A percentile compares a stretch with the other conserved stretches of the same genome.
These are phyloP conservation scores for Cenchrus fungigraminus DNA, from an alignment of 176 grass and related monocot genomes.

Conservation along the genomic window DNA sequence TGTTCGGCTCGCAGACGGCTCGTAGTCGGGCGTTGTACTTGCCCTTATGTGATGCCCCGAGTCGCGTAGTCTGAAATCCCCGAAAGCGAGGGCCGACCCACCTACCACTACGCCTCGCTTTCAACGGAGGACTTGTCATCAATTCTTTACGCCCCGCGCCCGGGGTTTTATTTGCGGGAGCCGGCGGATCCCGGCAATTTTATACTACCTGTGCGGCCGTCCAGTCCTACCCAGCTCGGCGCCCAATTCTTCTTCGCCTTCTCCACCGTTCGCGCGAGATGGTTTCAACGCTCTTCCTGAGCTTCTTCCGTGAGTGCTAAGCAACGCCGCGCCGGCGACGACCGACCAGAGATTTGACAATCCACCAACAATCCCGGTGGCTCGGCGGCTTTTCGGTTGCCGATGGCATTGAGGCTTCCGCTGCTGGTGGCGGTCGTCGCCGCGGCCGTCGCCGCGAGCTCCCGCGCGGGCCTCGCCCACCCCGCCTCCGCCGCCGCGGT, in stretches of 20 bases:
- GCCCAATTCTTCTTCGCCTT: background rate
- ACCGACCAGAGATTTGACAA: background rate
- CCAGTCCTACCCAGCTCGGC: background rate
- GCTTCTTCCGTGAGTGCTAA: conserved; percentile 16
- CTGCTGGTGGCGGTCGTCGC: background rate
- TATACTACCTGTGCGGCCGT: background rate
- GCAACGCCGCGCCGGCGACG: conserved; percentile 13
- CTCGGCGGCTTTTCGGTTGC: background rate
- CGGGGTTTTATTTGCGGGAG: conserved; percentile 3
- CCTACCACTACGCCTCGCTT: conserved; percentile 2
- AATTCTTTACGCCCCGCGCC: conserved; percentile 37
- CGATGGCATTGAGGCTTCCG: conserved; percentile 37
- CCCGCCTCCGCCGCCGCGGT: background rate
- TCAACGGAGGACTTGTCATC: background rate
- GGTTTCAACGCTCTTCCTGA: conserved; percentile 22
- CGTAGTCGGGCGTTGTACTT: too few species aligned
- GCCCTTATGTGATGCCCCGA: background rate
- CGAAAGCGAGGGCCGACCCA: conserved; percentile 48
- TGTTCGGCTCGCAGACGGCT: too few species aligned
- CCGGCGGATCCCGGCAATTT: conserved; percentile 4
- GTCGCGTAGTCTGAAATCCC: conserved; percentile 35
- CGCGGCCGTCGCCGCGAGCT: background rate
- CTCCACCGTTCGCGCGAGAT: background rate
- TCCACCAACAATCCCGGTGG: background rate
- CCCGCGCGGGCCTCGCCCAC: background rate